Evolutionary conservation across 192 early-diverging fungal species (phyloP), one percentile per base, ranked within the genome.

Genomic region (Irineochytrium annulatum): DNA sequence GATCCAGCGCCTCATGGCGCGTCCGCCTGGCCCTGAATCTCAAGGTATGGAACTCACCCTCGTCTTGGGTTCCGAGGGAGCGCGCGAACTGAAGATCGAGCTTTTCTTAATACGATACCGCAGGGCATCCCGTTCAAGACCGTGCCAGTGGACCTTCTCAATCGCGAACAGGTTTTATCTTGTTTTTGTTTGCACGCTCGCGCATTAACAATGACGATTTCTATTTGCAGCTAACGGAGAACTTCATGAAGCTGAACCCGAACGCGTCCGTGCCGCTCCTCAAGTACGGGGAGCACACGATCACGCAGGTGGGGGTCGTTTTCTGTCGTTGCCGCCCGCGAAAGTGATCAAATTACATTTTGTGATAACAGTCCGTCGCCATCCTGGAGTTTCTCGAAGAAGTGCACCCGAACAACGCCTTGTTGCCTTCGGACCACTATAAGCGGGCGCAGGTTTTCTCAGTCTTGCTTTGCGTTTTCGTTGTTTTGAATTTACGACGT

Each of bases 371-470:
- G 76, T 91, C 88, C 3, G 56, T 82, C 20, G 87, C 91, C 16
- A 94, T 97, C 39, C 58, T 93, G 20, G 94, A 97, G 61, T 91
- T 91, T 60, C 71, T 97, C 3, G 94, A 97, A 43, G 94, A 97
- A 60, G 69, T 78, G 11, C 58, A 77, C 41, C 83, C 89, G 14
- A 78, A 81, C 53, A 13, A 34, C 14, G 76, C 89, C 13, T 72
- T 94, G 37, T 72, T 97, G 44, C 94, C 94, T 14, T 70, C 69
- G 34, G 87, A 91, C 30, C 76, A 86, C 30, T 51, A 76, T 13
- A 68, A 75, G 30, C 80, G 87, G 4, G 89, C 88, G 31, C 59
- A 66, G 52, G 85, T 86, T 71, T 57, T n/a, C n/a, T n/a, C n/a
- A n/a, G n/a, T 16, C 14, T n/a, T n/a, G n/a, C n/a, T n/a, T n/a